Percentiles rank a stretch among this genome's conserved stretches.
phyloP scores from a whole-genome alignment of 1,284 basidiomycete genomes.

The Flammula alnicola region DNA sequence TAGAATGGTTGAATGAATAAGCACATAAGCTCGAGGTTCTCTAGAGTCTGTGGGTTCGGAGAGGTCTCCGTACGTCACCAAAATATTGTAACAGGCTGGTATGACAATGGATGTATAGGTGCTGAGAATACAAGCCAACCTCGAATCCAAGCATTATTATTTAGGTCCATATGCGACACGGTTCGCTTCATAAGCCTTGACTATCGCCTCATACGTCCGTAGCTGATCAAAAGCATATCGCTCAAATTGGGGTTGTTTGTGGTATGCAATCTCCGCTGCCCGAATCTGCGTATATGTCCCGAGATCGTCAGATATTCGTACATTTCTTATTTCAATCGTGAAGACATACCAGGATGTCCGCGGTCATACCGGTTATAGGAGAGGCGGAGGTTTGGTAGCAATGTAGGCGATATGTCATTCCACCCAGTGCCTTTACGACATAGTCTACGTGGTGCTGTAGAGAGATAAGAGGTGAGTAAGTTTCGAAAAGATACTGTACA shows the following conservation, averaged over 20 bases:
- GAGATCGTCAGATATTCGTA: neutral
- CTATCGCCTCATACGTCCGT: slow-evolving; percentile 13
- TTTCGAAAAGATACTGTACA: neutral
- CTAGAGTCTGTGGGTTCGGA: too few species aligned
- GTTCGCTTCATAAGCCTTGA: neutral
- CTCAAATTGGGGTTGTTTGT: slow-evolving; percentile 25
- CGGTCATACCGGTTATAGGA: slow-evolving; percentile 78
- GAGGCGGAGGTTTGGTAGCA: slow-evolving; percentile 74
- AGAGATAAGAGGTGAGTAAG: neutral
- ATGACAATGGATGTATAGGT: too few species aligned
- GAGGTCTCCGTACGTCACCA: too few species aligned
- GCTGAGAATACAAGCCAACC: too few species aligned
- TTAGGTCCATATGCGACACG: neutral
- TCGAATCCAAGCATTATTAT: neutral
- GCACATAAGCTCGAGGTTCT: too few species aligned
- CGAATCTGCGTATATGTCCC: slow-evolving; percentile 44
- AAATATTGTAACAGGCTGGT: too few species aligned
- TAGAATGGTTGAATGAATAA: too few species aligned
- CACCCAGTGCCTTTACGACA: slow-evolving; percentile 44
- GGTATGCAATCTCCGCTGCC: slow-evolving; percentile 34
- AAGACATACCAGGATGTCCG: slow-evolving; percentile 71
- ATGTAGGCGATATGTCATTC: slow-evolving; percentile 63
- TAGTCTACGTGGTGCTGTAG: slow-evolving; percentile 58
- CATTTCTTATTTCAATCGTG: too few species aligned
- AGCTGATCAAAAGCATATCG: slow-evolving; percentile 33